Evolutionary conservation across 2,329 filamentous ascomycete species (phyloP).

Genomic region (Penicillium nordicum): DNA sequence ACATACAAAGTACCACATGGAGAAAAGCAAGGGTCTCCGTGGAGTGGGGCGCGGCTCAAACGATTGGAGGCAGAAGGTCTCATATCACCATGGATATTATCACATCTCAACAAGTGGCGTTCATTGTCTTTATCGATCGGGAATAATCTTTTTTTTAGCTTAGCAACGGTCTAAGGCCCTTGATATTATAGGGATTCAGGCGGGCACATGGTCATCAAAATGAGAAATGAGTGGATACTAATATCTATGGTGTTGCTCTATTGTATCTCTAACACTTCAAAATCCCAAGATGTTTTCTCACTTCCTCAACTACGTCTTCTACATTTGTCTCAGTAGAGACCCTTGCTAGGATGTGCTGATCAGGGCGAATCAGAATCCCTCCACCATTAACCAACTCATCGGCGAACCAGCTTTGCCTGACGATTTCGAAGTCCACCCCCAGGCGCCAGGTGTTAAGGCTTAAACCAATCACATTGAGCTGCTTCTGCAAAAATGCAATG

Average conservation of each 20-base stretch:
- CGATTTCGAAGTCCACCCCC: neutral
- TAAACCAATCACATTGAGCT: neutral
- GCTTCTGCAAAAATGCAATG: neutral
- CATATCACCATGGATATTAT: neutral
- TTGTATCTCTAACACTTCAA: neutral
- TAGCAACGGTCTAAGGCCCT: accelerated
- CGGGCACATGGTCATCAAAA: neutral
- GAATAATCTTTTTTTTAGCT: neutral
- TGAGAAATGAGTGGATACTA: neutral
- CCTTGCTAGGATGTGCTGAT: slow-evolving; percentile 37
- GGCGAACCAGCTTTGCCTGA: neutral
- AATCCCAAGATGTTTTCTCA: slow-evolving; percentile 2
- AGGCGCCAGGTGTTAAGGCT: neutral
- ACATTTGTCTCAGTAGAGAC: neutral
- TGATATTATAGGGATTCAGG: neutral
- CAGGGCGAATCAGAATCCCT: slow-evolving; percentile 37
- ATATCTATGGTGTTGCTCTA: neutral
- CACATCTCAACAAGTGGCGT: neutral
- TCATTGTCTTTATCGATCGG: neutral
- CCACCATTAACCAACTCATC: slow-evolving; percentile 23
- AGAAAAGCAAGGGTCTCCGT: neutral
- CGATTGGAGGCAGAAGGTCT: neutral
- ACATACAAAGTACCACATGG: neutral
- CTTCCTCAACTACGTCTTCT: neutral
- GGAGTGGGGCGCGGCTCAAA: neutral